Conservation (phyloP, 371 early-diverging fungal genomes). For the Cladochytrium tenue region DNA sequence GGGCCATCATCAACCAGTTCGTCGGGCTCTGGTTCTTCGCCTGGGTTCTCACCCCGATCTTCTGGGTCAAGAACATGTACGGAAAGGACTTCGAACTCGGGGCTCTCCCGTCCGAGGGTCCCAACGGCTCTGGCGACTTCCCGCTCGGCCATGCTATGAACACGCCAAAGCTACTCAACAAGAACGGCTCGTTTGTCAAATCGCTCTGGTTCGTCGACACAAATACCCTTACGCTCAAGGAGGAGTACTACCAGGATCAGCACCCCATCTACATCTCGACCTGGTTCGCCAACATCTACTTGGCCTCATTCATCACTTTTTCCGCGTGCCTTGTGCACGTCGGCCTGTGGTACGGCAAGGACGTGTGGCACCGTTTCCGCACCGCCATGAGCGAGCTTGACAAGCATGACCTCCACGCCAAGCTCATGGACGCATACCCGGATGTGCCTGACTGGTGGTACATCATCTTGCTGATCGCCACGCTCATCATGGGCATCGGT, state of each 20-base stretch:
- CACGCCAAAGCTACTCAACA: slow-evolving; percentile 15
- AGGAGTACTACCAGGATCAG: slow-evolving; percentile 55
- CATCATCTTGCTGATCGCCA: slow-evolving; percentile 61
- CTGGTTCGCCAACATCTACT: slow-evolving; percentile 59
- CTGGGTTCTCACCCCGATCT: slow-evolving; percentile 20
- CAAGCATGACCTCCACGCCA: slow-evolving; percentile 22
- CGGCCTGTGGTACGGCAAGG: slow-evolving; percentile 33
- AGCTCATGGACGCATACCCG: slow-evolving; percentile 33
- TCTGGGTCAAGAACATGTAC: slow-evolving; percentile 18
- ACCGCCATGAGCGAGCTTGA: slow-evolving; percentile 22
- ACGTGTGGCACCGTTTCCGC: slow-evolving; percentile 16
- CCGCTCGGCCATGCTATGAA: slow-evolving; percentile 26
- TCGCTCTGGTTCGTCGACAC: slow-evolving; percentile 9
- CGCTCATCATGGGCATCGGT: slow-evolving; percentile 70
- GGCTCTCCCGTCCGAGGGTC: slow-evolving; percentile 13
- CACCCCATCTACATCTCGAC: slow-evolving; percentile 75
- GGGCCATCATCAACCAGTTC: slow-evolving; percentile 6
- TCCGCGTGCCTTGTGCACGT: slow-evolving; percentile 29
- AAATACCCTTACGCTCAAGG: slow-evolving; percentile 13
- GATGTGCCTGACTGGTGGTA: slow-evolving; percentile 51
- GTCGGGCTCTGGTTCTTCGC: slow-evolving; percentile 5
- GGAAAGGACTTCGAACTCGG: slow-evolving; percentile 20
- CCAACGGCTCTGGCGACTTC: slow-evolving; percentile 28
- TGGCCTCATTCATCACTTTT: slow-evolving; percentile 17
- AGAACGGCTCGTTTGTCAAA: slow-evolving; percentile 5